A percentile compares a stretch with the other conserved stretches of the same genome.
Evolutionary conservation across 2,329 filamentous ascomycete genomes (phyloP).

Genomic region (Arthrobotrys conoides): DNA sequence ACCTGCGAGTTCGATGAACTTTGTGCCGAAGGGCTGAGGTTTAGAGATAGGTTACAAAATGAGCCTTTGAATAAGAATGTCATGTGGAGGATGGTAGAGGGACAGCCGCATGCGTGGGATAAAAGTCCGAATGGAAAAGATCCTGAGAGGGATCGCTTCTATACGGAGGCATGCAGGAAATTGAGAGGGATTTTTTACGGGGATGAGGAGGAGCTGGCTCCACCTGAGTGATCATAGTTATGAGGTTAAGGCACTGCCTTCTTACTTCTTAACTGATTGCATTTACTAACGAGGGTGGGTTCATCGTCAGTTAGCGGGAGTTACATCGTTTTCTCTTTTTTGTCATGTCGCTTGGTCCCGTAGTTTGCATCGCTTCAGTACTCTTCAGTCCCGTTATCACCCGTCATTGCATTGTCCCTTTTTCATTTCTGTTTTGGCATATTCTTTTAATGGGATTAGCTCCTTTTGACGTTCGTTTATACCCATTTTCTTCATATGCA

Average conservation of each 20-base stretch:
- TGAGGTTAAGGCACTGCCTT: constrained; percentile 66
- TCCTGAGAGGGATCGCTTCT: constrained; percentile 71
- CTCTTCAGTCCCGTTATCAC: not conserved
- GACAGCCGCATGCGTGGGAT: constrained; percentile 77
- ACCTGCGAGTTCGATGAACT: constrained; percentile 78
- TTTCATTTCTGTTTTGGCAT: not conserved
- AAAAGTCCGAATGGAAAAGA: constrained; percentile 75
- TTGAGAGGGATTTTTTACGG: constrained; percentile 69
- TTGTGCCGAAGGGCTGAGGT: constrained; percentile 74
- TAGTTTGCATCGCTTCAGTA: not conserved
- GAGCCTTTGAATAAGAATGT: constrained; percentile 72
- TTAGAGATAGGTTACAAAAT: constrained; percentile 73
- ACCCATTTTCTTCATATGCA: not conserved
- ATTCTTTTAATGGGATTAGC: constrained; percentile 13
- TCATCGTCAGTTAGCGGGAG: constrained; percentile 57
- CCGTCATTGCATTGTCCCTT: not conserved
- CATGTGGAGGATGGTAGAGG: constrained; percentile 73
- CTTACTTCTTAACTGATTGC: constrained; percentile 62
- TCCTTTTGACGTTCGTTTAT: not conserved
- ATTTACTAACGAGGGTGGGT: constrained; percentile 20
- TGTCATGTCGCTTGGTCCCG: constrained; percentile 4
- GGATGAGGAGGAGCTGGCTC: constrained; percentile 61
- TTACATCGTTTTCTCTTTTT: constrained; percentile 21
- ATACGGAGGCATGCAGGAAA: constrained; percentile 71
- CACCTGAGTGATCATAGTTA: constrained; percentile 62